Base-by-base conservation (phyloP, 352 stramenopile genomes). In the Pythium aristosporum region DNA sequence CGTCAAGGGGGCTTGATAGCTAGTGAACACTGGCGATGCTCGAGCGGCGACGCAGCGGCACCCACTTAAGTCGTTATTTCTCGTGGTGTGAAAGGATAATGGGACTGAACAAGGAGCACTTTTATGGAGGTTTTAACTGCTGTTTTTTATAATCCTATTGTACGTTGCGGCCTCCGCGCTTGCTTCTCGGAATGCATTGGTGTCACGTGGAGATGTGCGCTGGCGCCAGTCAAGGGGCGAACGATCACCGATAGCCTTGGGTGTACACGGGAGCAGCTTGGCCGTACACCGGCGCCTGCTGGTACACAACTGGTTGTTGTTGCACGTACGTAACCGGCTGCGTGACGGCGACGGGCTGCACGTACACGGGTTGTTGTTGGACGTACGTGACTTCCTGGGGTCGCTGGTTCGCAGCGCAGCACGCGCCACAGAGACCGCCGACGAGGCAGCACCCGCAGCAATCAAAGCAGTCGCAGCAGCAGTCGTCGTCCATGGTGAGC, bases 371-470 rank as follows among this genome's bases (percentile, higher is more conserved):
- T 30, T 50, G 44, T n/a, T 56, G 50, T 20, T 56, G 50, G 7
- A 28, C 23, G 34, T 52, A 56, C 43, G 28, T 15, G 9, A 50
- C 43, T 50, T 50, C 43, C 16, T 55, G 12, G 3, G 8, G 18
- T 10, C 43, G 43, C 43, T 6, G n/a, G 41, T 63, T 15, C 28
- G 28, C 12, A 9, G 51, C 32, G 30, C 56, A 63, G 44, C 56
- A 63, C 4, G 28, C 21, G 16, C 56, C 56, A 18, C 56, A 63
- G 56, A 52, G 43, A 13, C 41, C 34, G 11, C 56, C 56, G 13
- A 52, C 15, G 28, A 63, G 43, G 44, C 56, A 63, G 56, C 56
- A 63, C 28, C 4, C n/a, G 56, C 56, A 63, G 42, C 28, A 30
- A 30, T 63, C 56, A 11, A 15, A 42, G 42, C 43, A 50, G 2